Evolutionary conservation across 1,284 basidiomycete genomes (phyloP).

Genomic region (Trametes sp.): DNA sequence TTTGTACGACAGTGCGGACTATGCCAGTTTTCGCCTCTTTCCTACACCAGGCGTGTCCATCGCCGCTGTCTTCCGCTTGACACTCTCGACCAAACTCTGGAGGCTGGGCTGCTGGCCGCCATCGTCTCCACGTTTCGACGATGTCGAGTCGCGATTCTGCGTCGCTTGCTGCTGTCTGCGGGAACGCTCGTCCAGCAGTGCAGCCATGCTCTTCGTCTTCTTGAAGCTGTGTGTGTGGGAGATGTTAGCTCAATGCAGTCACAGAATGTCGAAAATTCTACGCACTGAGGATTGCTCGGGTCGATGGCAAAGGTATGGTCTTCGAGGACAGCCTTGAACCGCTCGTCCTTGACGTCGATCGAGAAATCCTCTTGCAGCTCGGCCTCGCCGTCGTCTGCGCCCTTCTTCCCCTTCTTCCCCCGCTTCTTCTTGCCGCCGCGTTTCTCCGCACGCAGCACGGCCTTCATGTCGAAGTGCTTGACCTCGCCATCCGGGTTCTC

Average conservation of each 20-base stretch:
- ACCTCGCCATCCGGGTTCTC: constrained; percentile 62
- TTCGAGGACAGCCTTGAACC: constrained; percentile 90
- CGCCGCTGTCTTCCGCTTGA: constrained; percentile 77
- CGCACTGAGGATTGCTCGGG: constrained; percentile 93
- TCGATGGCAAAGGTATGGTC: constrained; percentile 96
- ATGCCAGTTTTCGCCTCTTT: constrained; percentile 63
- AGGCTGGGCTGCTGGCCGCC: constrained; percentile 53
- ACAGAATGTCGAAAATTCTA: constrained; percentile 26
- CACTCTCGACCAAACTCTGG: constrained; percentile 78
- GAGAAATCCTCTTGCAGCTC: constrained; percentile 82
- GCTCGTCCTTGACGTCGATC: constrained; percentile 87
- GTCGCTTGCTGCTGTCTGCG: constrained; percentile 58
- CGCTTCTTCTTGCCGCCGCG: constrained; percentile 60
- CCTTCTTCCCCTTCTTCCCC: constrained; percentile 53
- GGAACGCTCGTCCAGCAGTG: constrained; percentile 77
- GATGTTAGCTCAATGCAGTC: constrained; percentile 14
- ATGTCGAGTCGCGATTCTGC: constrained; percentile 27
- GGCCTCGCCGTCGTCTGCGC: constrained; percentile 54
- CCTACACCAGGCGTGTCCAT: constrained; percentile 45
- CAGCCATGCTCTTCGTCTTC: constrained; percentile 89
- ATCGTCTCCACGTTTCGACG: constrained; percentile 16
- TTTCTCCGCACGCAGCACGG: constrained; percentile 89
- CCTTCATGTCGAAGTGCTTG: constrained; percentile 92
- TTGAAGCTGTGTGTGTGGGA: constrained; percentile 71
- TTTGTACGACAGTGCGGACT: not conserved